Conservation (phyloP, 805 yeast genomes). For the Saccharomycopsis capsularis region DNA sequence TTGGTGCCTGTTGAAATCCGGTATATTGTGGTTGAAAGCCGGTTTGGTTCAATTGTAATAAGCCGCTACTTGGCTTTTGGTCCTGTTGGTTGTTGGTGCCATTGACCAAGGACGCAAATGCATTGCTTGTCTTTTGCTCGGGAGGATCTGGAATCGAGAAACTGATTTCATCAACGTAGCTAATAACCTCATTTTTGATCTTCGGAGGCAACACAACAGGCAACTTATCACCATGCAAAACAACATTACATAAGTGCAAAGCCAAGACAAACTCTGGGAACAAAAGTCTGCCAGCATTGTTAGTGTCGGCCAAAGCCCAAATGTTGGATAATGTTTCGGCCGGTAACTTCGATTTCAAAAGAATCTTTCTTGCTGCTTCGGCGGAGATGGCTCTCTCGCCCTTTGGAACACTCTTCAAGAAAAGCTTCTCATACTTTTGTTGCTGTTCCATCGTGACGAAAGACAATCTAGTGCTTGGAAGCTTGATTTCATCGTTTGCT, state of each 20-base stretch:
- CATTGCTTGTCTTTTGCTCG: constrained; percentile 27
- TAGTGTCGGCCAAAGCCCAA: constrained; percentile 89
- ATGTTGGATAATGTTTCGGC: constrained; percentile 74
- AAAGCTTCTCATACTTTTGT: constrained; percentile 75
- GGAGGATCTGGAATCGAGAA: constrained; percentile 48
- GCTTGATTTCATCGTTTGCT: constrained; percentile 52
- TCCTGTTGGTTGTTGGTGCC: constrained; percentile 21
- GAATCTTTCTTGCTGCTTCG: constrained; percentile 67
- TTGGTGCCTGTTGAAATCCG: constrained; percentile 30
- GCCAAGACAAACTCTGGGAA: constrained; percentile 95
- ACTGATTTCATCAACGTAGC: constrained; percentile 82
- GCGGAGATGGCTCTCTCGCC: constrained; percentile 50
- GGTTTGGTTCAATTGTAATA: constrained; percentile 25
- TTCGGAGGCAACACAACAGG: constrained; percentile 68
- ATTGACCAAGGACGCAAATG: constrained; percentile 31
- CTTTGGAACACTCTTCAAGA: constrained; percentile 64
- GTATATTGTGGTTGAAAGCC: constrained; percentile 34
- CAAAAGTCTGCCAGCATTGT: constrained; percentile 72
- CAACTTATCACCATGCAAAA: constrained; percentile 68
- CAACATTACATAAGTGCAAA: constrained; percentile 75
- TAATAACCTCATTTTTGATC: constrained; percentile 75
- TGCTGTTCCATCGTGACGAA: constrained; percentile 85
- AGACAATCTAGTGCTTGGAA: constrained; percentile 72
- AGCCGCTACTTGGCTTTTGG: constrained; percentile 16
- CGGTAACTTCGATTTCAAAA: constrained; percentile 70